phyloP scores from a whole-genome alignment of 1,284 basidiomycete species.

The Ceratobasidium sp. region DNA sequence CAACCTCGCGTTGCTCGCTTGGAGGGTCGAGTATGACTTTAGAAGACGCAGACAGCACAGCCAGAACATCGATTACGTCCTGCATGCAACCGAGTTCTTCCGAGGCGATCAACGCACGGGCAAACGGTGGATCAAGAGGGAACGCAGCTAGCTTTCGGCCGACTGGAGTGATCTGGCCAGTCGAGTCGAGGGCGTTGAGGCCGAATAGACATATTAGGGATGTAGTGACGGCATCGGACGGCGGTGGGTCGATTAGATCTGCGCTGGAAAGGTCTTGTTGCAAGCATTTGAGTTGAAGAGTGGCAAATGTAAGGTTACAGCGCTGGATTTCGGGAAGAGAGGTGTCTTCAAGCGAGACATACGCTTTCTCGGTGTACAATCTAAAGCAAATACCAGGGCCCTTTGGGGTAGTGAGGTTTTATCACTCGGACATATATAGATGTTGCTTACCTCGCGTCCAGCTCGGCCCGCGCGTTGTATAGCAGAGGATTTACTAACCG shows the following conservation, averaged over 20 bases:
- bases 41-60: conserved; percentile 76
- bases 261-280: conserved; percentile 78
- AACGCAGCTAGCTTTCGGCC: conserved; percentile 83
- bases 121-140: conserved; percentile 83
- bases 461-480: conserved; percentile 86
- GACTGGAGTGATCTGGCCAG: conserved; percentile 66
- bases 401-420: conserved; percentile 50
- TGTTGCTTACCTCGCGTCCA: conserved; percentile 74
- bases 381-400: conserved; percentile 85
- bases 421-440: neutral
- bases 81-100: conserved; percentile 69
- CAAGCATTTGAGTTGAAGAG: conserved; percentile 84
- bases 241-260: conserved; percentile 86
- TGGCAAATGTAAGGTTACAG: conserved; percentile 80
- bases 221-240: conserved; percentile 61
- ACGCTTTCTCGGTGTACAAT: conserved; percentile 83
- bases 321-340: conserved; percentile 88
- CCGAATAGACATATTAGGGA: conserved; percentile 79
- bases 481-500: conserved; percentile 88
- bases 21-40: conserved; percentile 75
- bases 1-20: conserved; percentile 53
- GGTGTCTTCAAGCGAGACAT: conserved; percentile 65
- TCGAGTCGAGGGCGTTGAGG: conserved; percentile 73
- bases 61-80: conserved; percentile 81
- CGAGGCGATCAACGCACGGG: conserved; percentile 78